Evolutionary conservation across 371 early-diverging fungal genomes (phyloP).

Genomic region (Mucor lusitanicus): DNA sequence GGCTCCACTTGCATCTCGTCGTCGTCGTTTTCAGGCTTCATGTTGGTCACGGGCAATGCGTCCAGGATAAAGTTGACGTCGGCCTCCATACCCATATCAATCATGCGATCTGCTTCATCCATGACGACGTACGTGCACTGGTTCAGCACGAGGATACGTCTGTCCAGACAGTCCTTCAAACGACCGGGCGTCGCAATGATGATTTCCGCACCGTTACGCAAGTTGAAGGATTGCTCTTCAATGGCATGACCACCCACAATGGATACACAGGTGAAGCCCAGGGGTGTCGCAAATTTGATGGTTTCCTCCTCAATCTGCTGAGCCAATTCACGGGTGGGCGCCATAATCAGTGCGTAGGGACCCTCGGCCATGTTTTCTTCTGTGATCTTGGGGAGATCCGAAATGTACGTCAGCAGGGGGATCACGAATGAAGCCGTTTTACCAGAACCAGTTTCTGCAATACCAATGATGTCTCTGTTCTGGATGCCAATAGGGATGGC

Average conservation of each 20-base stretch:
- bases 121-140: conserved; percentile 93
- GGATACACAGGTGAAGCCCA: conserved; percentile 85
- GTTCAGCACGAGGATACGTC: conserved; percentile 80
- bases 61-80: conserved; percentile 96
- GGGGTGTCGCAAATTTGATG: conserved; percentile 78
- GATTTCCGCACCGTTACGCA: conserved; percentile 90
- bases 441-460: conserved; percentile 98
- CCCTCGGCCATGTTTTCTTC: conserved; percentile 81
- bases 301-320: conserved; percentile 93
- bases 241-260: conserved; percentile 94
- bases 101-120: conserved; percentile 99
- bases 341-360: conserved; percentile 92
- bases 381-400: conserved; percentile 73
- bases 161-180: conserved; percentile 86
- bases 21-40: conserved; percentile 82
- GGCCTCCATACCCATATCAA: conserved; percentile 97
- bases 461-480: conserved; percentile 95
- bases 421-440: conserved; percentile 98
- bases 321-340: conserved; percentile 97
- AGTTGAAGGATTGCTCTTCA: conserved; percentile 81
- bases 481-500: conserved; percentile 94
- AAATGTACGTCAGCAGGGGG: conserved; percentile 92
- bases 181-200: conserved; percentile 98
- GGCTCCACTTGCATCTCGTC: conserved; percentile 39
- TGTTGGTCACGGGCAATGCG: conserved; percentile 86